Base-by-base conservation (phyloP, 2,329 filamentous ascomycete species). In the Malbranchea zuffiana region DNA sequence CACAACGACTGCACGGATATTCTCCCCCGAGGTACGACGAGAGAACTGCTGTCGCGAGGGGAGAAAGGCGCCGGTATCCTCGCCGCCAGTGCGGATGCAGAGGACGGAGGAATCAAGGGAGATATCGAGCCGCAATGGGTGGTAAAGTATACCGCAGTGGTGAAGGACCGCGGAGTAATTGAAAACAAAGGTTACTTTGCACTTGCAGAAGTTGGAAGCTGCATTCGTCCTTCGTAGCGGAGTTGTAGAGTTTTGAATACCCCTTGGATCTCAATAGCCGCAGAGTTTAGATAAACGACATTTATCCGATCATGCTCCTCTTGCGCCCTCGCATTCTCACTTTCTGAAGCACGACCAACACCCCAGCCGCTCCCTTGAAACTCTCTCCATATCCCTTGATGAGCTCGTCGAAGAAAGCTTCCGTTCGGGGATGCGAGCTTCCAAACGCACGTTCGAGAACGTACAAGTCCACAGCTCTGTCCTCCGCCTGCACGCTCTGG, bases 111-210 rank as follows among this genome's bases (percentile, higher is more conserved):
- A 0, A 65, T 93, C 40, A 69, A 72, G 47, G 87, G 85, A 3
- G 78, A 94, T 46, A 71, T 96, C 32, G 73, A 75, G 41, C 87
- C 90, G 18, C 78, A 88, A 56, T 98, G 90, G 88, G 90, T 96
- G 18, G 80, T 88, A 48, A 93, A 96, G 57, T 98, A 98, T 57
- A 95, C 88, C 24, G 90, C 90, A 1, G 88, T 96, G 41, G 84
- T 96, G 26, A 82, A 82, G 58, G 82, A 96, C 56, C 72, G 90
- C 37, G 90, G 90, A 10, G 90, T 98, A 6, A 88, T 98, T 47
- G 90, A 98, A 68, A 94, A 90, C 56, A 98, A 96, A 67, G 90
- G 90, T 5, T 96, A 95, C 61, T 95, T 95, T 66, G 88, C 88
- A 1, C 76, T 78, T 13, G 88, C 87, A 3, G 79, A 85, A 54